A percentile compares a stretch with the other conserved stretches of the same genome.
Evolutionary conservation across 2,329 filamentous ascomycete species (phyloP).

Genomic region (Paecilomyces variotii): DNA sequence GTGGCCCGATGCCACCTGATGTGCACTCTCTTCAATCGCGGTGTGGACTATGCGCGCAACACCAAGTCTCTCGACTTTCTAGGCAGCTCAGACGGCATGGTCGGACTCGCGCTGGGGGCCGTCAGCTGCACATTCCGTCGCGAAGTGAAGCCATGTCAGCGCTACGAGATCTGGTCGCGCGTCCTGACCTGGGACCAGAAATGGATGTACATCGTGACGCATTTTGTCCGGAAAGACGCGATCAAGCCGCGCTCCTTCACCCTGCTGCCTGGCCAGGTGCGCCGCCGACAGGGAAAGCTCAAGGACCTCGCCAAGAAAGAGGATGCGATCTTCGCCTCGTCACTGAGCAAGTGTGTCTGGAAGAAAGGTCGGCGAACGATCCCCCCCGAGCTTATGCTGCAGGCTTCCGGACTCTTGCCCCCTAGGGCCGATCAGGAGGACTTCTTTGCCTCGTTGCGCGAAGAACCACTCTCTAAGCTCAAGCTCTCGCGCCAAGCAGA

Average conservation of each 20-base stretch:
- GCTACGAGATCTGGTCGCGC: conserved; percentile 17
- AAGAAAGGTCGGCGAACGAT: conserved; percentile 14
- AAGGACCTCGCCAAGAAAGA: conserved; percentile 8
- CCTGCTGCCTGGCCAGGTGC: conserved; percentile 2
- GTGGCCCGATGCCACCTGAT: conserved; percentile 44
- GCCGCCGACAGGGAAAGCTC: conserved; percentile 6
- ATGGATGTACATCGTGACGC: conserved; percentile 23
- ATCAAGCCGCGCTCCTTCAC: conserved; percentile 7
- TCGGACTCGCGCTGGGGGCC: conserved; percentile 12
- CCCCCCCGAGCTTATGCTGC: conserved; percentile 27
- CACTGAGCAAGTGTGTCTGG: conserved; percentile 10
- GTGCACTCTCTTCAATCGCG: conserved; percentile 15
- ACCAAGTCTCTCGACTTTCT: conserved; percentile 6
- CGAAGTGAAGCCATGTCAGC: conserved; percentile 16
- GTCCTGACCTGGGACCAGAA: conserved; percentile 23
- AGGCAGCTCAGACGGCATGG: conserved; percentile 6
- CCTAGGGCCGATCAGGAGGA: conserved; percentile 8
- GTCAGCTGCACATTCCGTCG: conserved; percentile 14
- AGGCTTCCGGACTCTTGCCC: conserved; percentile 11
- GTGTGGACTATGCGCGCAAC: conserved; percentile 9
- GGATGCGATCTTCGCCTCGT: conserved; percentile 9
- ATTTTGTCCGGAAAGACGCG: conserved; percentile 16
- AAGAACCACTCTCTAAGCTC: conserved; percentile 7
- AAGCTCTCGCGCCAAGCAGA: conserved; percentile 7
- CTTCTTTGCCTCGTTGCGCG: conserved; percentile 2